Conservation (phyloP, 2,329 filamentous ascomycete genomes). For the Aureobasidium lini region DNA sequence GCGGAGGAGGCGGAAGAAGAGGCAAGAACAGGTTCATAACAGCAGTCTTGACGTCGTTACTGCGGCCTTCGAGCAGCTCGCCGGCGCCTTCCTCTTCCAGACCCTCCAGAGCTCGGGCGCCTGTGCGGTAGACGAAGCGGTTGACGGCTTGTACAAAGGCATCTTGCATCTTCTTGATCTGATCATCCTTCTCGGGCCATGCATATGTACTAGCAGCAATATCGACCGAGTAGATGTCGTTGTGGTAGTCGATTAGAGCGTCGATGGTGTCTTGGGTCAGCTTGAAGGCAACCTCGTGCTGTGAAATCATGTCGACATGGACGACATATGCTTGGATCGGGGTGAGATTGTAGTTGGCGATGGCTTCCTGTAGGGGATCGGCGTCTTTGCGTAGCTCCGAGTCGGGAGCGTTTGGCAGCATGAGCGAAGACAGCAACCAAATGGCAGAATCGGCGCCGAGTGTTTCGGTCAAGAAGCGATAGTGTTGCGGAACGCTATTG, state of each 20-base stretch:
- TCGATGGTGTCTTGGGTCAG: slow-evolving; percentile 93
- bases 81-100: slow-evolving; percentile 94
- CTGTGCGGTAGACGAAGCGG: slow-evolving; percentile 90
- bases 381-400: slow-evolving; percentile 73
- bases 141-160: slow-evolving; percentile 96
- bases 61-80: slow-evolving; percentile 83
- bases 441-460: slow-evolving; percentile 84
- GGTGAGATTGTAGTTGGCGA: slow-evolving; percentile 88
- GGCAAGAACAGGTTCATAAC: slow-evolving; percentile 79
- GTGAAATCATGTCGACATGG: slow-evolving; percentile 96
- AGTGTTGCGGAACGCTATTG: slow-evolving; percentile 94
- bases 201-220: slow-evolving; percentile 82
- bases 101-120: slow-evolving; percentile 83
- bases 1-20: slow-evolving; percentile 78
- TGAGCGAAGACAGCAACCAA: slow-evolving; percentile 88
- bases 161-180: slow-evolving; percentile 94
- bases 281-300: slow-evolving; percentile 97
- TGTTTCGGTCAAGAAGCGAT: slow-evolving; percentile 89
- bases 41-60: slow-evolving; percentile 84
- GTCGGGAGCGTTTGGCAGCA: slow-evolving; percentile 85
- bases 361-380: slow-evolving; percentile 74
- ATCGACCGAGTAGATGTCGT: slow-evolving; percentile 88
- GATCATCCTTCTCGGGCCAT: slow-evolving; percentile 94
- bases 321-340: slow-evolving; percentile 97
- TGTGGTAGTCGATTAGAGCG: slow-evolving; percentile 87